These are phyloP conservation scores for Mycocentrospora acerina DNA, from an alignment of 2,329 filamentous ascomycete species.

Conservation along the genomic window DNA sequence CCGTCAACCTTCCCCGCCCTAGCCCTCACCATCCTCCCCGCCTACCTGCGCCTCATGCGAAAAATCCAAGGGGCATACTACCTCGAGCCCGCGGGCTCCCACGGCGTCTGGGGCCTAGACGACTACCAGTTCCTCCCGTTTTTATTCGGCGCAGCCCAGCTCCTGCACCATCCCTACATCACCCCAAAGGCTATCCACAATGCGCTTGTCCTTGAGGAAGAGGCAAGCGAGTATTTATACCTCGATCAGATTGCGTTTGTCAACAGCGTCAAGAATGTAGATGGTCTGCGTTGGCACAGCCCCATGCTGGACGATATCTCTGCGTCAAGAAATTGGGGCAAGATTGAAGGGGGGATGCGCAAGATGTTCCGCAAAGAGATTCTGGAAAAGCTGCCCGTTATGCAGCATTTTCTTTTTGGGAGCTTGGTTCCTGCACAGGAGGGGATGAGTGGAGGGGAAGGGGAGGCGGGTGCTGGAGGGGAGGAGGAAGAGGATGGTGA, in stretches of 20 bases:
- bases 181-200: conserved; percentile 73
- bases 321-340: conserved; percentile 82
- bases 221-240: conserved; percentile 80
- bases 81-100: conserved; percentile 71
- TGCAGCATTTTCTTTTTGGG: conserved; percentile 98
- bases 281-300: conserved; percentile 91
- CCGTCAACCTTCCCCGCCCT: conserved; percentile 69
- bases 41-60: conserved; percentile 86
- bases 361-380: conserved; percentile 97
- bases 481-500: conserved; percentile 47
- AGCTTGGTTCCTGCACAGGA: conserved; percentile 76
- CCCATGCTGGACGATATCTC: conserved; percentile 99
- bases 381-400: conserved; percentile 88
- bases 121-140: conserved; percentile 58
- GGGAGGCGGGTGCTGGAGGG: conserved; percentile 49
- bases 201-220: conserved; percentile 82
- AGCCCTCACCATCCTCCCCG: conserved; percentile 75
- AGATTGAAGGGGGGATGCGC: conserved; percentile 92
- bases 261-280: conserved; percentile 93
- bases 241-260: conserved; percentile 92
- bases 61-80: conserved; percentile 89
- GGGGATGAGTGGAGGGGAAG: conserved; percentile 71
- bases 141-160: conserved; percentile 52
- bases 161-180: conserved; percentile 66
- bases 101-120: conserved; percentile 56